phyloP scores from a whole-genome alignment of 2,329 filamentous ascomycete species.

The Botrytis medusae region DNA sequence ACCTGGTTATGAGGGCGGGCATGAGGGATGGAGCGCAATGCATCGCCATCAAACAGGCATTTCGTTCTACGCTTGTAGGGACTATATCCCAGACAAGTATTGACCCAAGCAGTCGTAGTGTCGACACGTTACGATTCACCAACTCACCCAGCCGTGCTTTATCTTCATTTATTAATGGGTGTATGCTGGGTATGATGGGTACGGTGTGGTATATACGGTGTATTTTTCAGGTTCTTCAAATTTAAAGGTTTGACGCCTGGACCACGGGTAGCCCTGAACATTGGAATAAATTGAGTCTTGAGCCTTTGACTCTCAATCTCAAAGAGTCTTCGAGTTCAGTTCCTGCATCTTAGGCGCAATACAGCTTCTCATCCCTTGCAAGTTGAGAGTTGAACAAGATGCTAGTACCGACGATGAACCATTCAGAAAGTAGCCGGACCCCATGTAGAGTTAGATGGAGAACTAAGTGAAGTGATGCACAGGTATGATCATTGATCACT shows the following conservation, averaged over 20 bases:
- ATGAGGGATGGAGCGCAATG: background rate
- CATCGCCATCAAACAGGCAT: background rate
- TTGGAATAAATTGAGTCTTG: slow-evolving; percentile 2
- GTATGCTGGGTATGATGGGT: background rate
- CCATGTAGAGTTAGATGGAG: background rate
- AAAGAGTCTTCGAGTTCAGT: slow-evolving; percentile 4
- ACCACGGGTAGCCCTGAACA: slow-evolving; percentile 1
- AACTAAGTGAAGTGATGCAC: background rate
- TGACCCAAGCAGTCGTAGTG: background rate
- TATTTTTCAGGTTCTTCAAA: background rate
- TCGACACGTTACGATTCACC: background rate
- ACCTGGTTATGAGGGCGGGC: background rate
- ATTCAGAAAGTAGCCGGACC: background rate
- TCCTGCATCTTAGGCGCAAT: slow-evolving; percentile 15
- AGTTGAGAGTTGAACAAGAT: background rate
- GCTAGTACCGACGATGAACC: slow-evolving; percentile 17
- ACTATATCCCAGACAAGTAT: slow-evolving; percentile 1
- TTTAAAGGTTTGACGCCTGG: slow-evolving; percentile 1
- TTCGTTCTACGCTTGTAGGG: slow-evolving; percentile 14
- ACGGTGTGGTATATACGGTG: background rate
- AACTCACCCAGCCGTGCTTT: background rate
- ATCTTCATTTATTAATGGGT: background rate
- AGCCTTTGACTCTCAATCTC: background rate
- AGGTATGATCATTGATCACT: slow-evolving; percentile 8
- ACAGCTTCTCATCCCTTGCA: slow-evolving; percentile 1